Percentiles rank a stretch among this genome's conserved stretches.
phyloP scores from a whole-genome alignment of 164 flowering plant genomes.

The Tetrastigma voinierianum region DNA sequence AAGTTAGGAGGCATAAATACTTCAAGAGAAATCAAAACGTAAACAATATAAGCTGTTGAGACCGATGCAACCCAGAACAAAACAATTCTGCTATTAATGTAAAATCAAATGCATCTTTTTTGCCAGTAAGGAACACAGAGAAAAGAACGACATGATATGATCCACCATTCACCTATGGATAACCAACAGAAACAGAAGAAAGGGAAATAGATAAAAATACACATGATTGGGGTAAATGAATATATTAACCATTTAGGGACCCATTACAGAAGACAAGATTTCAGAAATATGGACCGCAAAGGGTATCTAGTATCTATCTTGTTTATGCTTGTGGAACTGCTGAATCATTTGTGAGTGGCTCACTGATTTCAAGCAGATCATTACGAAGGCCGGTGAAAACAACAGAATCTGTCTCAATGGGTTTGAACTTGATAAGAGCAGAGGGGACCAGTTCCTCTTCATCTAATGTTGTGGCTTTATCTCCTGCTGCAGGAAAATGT shows the following conservation, averaged over 20 bases:
- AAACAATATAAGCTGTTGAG: too few species aligned
- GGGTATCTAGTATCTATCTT: neutral
- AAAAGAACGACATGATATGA: too few species aligned
- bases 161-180: neutral
- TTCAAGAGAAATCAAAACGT: too few species aligned
- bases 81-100: too few species aligned
- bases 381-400: constrained; percentile 84
- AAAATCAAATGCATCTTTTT: too few species aligned
- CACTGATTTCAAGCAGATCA: constrained; percentile 77
- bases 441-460: constrained; percentile 92
- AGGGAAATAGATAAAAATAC: neutral
- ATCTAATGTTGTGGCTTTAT: constrained; percentile 50
- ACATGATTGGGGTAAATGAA: neutral
- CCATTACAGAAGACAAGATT: neutral
- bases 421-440: constrained; percentile 85
- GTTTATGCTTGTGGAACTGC: constrained; percentile 12
- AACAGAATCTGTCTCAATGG: constrained; percentile 71
- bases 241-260: neutral
- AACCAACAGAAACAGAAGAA: neutral
- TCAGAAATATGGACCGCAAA: neutral
- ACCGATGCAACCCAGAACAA: too few species aligned
- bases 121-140: too few species aligned
- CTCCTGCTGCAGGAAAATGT: constrained; percentile 44
- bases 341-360: constrained; percentile 46
- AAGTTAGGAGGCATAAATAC: too few species aligned